phyloP scores from a whole-genome alignment of 1,284 basidiomycete genomes.

The Rhodotorula sp. region DNA sequence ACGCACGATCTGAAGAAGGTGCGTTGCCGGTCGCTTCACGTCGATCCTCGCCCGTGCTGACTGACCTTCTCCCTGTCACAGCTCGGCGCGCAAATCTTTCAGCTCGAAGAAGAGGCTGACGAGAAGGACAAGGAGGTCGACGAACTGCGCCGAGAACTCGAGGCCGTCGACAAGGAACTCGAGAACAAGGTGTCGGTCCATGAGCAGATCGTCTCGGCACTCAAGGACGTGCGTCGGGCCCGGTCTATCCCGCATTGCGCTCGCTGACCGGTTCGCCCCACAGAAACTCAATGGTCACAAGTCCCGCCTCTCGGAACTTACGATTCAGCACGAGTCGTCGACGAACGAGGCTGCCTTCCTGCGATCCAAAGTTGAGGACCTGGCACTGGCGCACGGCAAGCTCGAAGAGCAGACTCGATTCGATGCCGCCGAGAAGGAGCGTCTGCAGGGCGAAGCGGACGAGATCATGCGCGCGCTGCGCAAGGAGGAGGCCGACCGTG shows the following conservation, averaged over 20 bases:
- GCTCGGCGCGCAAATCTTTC: conserved; percentile 59
- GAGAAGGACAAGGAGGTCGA: conserved; percentile 45
- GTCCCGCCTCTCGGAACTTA: conserved; percentile 42
- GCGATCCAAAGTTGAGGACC: conserved; percentile 66
- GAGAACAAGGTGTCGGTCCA: conserved; percentile 67
- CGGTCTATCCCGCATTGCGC: neutral
- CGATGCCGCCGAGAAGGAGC: conserved; percentile 34
- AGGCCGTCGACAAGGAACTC: conserved; percentile 59
- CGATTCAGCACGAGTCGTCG: conserved; percentile 43
- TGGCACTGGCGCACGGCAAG: conserved; percentile 62
- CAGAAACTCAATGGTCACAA: conserved; percentile 43
- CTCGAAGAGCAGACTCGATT: conserved; percentile 44
- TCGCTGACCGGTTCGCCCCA: neutral
- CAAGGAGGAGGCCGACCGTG: conserved; percentile 52
- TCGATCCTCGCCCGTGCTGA: neutral
- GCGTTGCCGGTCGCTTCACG: neutral
- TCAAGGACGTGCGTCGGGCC: conserved; percentile 67
- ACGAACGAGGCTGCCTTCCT: conserved; percentile 43
- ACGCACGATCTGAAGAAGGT: conserved; percentile 73
- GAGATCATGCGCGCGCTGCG: conserved; percentile 67
- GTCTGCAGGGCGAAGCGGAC: conserved; percentile 56
- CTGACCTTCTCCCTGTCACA: conserved; percentile 24
- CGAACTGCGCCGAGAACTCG: conserved; percentile 52
- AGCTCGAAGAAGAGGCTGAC: conserved; percentile 61
- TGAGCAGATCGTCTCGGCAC: conserved; percentile 65